A percentile compares a stretch with the other conserved stretches of the same genome.
Conservation (phyloP, 495 filamentous ascomycete genomes). For the Trichoderma virens region DNA sequence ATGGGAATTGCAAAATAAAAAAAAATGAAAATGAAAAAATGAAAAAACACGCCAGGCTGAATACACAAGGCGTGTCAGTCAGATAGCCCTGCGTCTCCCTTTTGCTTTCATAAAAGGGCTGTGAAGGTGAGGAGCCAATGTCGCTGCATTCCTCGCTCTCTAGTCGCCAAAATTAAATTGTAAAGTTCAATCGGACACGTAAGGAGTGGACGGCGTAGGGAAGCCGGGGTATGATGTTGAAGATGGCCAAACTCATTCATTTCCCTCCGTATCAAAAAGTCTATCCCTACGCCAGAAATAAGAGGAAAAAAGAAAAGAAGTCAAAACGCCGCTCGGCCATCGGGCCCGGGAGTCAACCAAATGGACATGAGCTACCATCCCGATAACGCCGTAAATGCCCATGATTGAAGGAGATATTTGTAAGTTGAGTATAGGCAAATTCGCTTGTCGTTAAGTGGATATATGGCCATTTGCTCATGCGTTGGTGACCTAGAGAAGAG, state of each 20-base stretch:
- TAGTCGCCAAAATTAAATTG: slow-evolving; percentile 14
- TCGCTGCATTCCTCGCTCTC: slow-evolving; percentile 1
- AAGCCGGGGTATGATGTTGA: slow-evolving; percentile 20
- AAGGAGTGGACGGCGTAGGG: slow-evolving; percentile 41
- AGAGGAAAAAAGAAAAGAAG: slow-evolving; percentile 17
- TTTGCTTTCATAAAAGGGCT: neutral
- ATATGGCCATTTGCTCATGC: slow-evolving; percentile 34
- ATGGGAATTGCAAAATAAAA: slow-evolving; percentile 3
- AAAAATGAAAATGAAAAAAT: neutral
- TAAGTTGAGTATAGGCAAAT: slow-evolving; percentile 41
- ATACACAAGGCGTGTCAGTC: neutral
- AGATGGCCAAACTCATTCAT: slow-evolving; percentile 23
- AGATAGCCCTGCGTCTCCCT: neutral
- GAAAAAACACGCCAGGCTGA: neutral
- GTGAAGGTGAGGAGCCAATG: slow-evolving; percentile 1
- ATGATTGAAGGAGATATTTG: slow-evolving; percentile 22
- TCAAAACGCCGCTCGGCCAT: slow-evolving; percentile 23
- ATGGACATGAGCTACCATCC: slow-evolving; percentile 36
- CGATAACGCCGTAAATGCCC: slow-evolving; percentile 46
- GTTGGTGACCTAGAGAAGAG: slow-evolving; percentile 43
- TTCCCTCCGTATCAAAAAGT: slow-evolving; percentile 6
- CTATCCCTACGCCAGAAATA: slow-evolving; percentile 29
- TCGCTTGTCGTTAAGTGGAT: slow-evolving; percentile 37
- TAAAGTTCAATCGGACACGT: slow-evolving; percentile 11
- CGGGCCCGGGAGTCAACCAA: slow-evolving; percentile 32